Percentiles rank a stretch among this genome's conserved stretches.
These are phyloP conservation scores for Voacanga thouarsii DNA, from an alignment of 257 asterid genomes.

Conservation along the genomic window DNA sequence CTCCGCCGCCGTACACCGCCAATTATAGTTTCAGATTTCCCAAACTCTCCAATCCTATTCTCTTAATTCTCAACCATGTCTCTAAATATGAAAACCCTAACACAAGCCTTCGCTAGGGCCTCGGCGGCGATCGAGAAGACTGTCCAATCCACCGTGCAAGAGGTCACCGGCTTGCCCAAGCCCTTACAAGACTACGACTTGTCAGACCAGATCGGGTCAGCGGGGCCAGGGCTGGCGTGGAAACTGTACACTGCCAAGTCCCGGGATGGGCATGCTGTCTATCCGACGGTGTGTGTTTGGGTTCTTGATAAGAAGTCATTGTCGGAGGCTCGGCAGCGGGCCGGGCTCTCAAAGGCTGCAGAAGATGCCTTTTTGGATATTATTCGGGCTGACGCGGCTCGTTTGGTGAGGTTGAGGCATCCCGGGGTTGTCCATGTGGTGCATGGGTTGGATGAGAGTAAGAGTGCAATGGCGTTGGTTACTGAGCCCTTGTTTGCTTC, in stretches of 20 bases:
- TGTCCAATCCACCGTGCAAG: conserved; percentile 93
- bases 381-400: conserved; percentile 86
- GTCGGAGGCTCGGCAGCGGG: conserved; percentile 79
- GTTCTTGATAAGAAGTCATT: conserved; percentile 75
- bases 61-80: conserved; percentile 45
- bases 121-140: conserved; percentile 96
- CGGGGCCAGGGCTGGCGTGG: conserved; percentile 93
- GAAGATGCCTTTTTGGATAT: conserved; percentile 87
- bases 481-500: conserved; percentile 96
- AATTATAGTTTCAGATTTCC: not conserved
- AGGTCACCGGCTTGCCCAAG: conserved; percentile 86
- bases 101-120: conserved; percentile 96
- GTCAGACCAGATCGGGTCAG: conserved; percentile 89
- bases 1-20: not conserved
- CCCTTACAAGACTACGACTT: conserved; percentile 85
- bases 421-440: conserved; percentile 99
- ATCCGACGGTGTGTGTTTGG: conserved; percentile 93
- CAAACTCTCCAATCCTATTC: not conserved
- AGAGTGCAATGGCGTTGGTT: conserved; percentile 92
- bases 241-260: conserved; percentile 84
- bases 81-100: conserved; percentile 79
- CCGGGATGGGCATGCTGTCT: conserved; percentile 67
- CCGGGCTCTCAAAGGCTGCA: conserved; percentile 82
- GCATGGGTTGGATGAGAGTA: conserved; percentile 91
- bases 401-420: conserved; percentile 91